These are phyloP conservation scores for Aureobasidium namibiae DNA, from an alignment of 2,329 filamentous ascomycete genomes.

Conservation along the genomic window DNA sequence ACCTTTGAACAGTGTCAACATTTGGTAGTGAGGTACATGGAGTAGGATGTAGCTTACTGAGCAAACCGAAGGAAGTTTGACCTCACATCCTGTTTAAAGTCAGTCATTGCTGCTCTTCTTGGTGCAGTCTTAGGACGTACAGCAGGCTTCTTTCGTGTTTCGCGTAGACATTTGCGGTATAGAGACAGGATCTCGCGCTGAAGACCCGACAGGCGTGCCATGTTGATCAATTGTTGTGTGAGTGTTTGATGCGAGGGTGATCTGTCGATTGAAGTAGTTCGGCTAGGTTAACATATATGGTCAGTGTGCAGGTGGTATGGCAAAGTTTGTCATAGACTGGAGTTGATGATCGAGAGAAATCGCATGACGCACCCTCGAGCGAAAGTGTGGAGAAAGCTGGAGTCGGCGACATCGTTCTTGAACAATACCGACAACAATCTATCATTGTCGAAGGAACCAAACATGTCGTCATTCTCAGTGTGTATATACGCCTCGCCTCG, in stretches of 20 bases:
- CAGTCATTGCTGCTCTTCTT: too few relatives aligned
- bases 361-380: not conserved
- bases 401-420: not conserved
- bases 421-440: not conserved
- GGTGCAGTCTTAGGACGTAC: too few relatives aligned
- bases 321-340: not conserved
- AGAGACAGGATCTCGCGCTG: conserved; percentile 80
- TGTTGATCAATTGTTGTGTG: conserved; percentile 10
- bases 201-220: conserved; percentile 65
- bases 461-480: conserved; percentile 15
- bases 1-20: conserved; percentile 43
- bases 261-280: not conserved
- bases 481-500: not conserved
- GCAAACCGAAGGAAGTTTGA: conserved; percentile 27
- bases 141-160: conserved; percentile 68
- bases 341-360: not conserved
- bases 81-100: conserved; percentile 14
- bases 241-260: not conserved
- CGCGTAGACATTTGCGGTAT: conserved; percentile 78
- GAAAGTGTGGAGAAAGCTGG: conserved; percentile 4
- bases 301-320: not conserved
- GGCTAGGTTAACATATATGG: not conserved
- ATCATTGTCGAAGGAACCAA: not conserved
- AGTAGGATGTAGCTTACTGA: conserved; percentile 5
- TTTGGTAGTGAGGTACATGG: not conserved